Evolutionary conservation across 2,329 filamentous ascomycete genomes (phyloP).

Genomic region (Tetracladium maxilliforme): DNA sequence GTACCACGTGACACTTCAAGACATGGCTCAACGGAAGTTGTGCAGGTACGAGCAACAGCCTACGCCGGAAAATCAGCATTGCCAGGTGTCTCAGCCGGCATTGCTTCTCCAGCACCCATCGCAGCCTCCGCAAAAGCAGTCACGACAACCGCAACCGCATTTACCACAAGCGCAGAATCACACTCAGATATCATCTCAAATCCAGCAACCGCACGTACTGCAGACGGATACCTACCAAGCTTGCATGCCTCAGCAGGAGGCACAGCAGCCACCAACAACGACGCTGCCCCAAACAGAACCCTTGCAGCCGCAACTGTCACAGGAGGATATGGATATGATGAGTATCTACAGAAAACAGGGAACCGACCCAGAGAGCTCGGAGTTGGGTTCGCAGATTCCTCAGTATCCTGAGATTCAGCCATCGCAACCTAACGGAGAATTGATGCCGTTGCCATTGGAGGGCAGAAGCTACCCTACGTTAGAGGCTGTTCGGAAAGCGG

Average conservation of each 20-base stretch:
- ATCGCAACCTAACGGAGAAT: slow-evolving; percentile 38
- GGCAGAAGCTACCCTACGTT: slow-evolving; percentile 50
- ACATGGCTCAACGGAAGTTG: slow-evolving; percentile 11
- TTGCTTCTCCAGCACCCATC: slow-evolving; percentile 10
- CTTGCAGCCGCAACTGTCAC: slow-evolving; percentile 1
- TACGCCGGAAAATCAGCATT: slow-evolving; percentile 11
- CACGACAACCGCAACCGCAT: slow-evolving; percentile 8
- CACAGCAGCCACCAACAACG: neutral
- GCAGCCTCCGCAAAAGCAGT: slow-evolving; percentile 4
- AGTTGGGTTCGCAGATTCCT: slow-evolving; percentile 4
- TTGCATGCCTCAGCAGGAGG: neutral
- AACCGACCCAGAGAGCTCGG: slow-evolving; percentile 1
- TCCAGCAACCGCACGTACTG: too few relatives aligned
- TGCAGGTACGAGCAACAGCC: slow-evolving; percentile 13
- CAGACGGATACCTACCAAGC: neutral
- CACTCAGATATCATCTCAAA: too few relatives aligned
- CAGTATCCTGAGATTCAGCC: slow-evolving; percentile 28
- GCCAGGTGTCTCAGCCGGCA: slow-evolving; percentile 5
- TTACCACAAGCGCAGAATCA: slow-evolving; percentile 9
- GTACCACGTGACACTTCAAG: slow-evolving; percentile 15
- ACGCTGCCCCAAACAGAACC: slow-evolving; percentile 1
- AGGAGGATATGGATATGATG: neutral
- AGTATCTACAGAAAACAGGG: too few relatives aligned
- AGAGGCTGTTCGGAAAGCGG: slow-evolving; percentile 49
- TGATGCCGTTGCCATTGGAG: slow-evolving; percentile 49